phyloP scores from a whole-genome alignment of 495 filamentous ascomycete genomes.

The Talaromyces ruber region DNA sequence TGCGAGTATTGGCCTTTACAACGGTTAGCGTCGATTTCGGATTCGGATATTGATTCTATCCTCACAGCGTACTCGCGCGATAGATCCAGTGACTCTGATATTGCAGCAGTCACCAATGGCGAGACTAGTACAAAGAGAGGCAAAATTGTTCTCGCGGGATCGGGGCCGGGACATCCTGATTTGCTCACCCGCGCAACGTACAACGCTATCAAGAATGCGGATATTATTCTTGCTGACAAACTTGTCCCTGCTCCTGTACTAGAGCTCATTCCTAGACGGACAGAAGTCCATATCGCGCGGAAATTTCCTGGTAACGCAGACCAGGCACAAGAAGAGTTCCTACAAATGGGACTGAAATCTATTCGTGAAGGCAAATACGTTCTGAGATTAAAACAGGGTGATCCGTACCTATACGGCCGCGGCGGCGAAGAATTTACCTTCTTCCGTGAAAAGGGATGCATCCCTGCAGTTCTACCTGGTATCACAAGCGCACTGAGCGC shows the following conservation, averaged over 20 bases:
- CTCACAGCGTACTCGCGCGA: constrained; percentile 53
- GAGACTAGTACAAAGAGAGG: constrained; percentile 28
- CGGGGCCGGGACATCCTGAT: constrained; percentile 89
- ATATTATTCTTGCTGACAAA: constrained; percentile 91
- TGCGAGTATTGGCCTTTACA: constrained; percentile 98
- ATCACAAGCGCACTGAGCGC: constrained; percentile 83
- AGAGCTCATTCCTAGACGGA: constrained; percentile 81
- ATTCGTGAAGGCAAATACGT: constrained; percentile 68
- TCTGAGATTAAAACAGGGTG: constrained; percentile 87
- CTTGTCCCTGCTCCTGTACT: constrained; percentile 84
- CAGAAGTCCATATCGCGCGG: constrained; percentile 82
- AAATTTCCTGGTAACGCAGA: constrained; percentile 98
- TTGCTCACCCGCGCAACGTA: constrained; percentile 83
- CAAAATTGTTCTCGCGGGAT: constrained; percentile 80
- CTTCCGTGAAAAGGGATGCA: constrained; percentile 64
- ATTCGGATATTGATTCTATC: constrained; percentile 67
- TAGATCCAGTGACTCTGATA: constrained; percentile 6
- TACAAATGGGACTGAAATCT: constrained; percentile 67
- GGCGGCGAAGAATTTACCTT: constrained; percentile 90
- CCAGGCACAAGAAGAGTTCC: constrained; percentile 81
- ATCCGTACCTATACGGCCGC: constrained; percentile 92
- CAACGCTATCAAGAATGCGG: constrained; percentile 73
- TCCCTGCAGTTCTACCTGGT: constrained; percentile 71
- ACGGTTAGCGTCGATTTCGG: constrained; percentile 67
- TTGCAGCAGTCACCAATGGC: constrained; percentile 10